phyloP scores from a whole-genome alignment of 2,329 filamentous ascomycete genomes.

The Rachicladosporium sp. region DNA sequence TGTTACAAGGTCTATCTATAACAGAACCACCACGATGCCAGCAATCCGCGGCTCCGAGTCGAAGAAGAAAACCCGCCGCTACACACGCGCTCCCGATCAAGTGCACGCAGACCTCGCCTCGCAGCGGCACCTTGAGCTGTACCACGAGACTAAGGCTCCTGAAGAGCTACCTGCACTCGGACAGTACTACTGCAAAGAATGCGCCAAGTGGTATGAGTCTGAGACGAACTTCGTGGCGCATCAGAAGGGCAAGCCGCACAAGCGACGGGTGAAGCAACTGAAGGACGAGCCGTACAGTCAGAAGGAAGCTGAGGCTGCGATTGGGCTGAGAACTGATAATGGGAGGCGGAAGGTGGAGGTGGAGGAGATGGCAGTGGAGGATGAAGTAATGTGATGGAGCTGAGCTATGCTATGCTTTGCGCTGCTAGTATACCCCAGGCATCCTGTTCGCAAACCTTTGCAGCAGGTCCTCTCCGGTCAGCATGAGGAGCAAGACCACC shows the following conservation, averaged over 20 bases:
- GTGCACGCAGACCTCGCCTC: conserved; percentile 71
- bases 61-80: conserved; percentile 36
- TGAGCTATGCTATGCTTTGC: conserved; percentile 7
- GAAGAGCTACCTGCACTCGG: conserved; percentile 86
- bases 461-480: background rate
- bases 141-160: conserved; percentile 62
- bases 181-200: conserved; percentile 78
- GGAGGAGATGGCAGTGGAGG: conserved; percentile 20
- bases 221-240: conserved; percentile 65
- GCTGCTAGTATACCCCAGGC: background rate
- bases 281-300: conserved; percentile 78
- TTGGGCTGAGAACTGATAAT: conserved; percentile 61
- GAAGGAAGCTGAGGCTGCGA: conserved; percentile 70
- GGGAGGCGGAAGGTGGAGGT: conserved; percentile 27
- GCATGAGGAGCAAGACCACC: background rate
- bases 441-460: background rate
- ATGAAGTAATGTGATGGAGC: conserved; percentile 7
- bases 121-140: conserved; percentile 66
- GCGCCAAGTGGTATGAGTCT: conserved; percentile 91
- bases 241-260: conserved; percentile 81
- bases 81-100: conserved; percentile 76
- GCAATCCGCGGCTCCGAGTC: conserved; percentile 37
- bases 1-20: background rate
- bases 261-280: conserved; percentile 75
- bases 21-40: conserved; percentile 28